phyloP scores from a whole-genome alignment of 495 filamentous ascomycete genomes.

The Xylaria flabelliformis region DNA sequence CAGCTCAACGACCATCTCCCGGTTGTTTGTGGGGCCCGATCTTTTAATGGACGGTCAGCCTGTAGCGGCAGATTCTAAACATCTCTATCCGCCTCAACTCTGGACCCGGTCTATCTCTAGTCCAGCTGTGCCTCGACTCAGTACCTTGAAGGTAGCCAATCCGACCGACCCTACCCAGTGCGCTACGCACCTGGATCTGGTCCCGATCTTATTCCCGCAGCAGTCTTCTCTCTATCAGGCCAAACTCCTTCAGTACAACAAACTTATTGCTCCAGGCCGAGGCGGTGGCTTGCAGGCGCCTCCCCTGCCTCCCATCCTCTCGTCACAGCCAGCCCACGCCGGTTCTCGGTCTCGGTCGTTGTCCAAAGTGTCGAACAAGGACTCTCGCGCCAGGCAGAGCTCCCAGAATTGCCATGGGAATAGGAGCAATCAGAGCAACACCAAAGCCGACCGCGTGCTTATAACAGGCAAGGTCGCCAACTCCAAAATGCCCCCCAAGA shows the following conservation, averaged over 20 bases:
- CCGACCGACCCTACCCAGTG: slow-evolving; percentile 39
- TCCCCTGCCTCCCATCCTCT: slow-evolving; percentile 53
- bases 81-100: slow-evolving; percentile 53
- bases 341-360: slow-evolving; percentile 57
- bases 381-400: slow-evolving; percentile 49
- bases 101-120: slow-evolving; percentile 48
- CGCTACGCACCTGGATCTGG: slow-evolving; percentile 50
- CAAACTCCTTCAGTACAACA: slow-evolving; percentile 62
- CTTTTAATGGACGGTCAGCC: slow-evolving; percentile 59
- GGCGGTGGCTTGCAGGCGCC: slow-evolving; percentile 55
- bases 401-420: slow-evolving; percentile 65
- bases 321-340: slow-evolving; percentile 54
- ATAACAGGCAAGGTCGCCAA: slow-evolving; percentile 58
- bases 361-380: slow-evolving; percentile 59
- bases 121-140: slow-evolving; percentile 38
- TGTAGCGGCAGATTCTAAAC: slow-evolving; percentile 57
- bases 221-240: slow-evolving; percentile 58
- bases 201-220: slow-evolving; percentile 57
- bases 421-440: slow-evolving; percentile 55
- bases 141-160: slow-evolving; percentile 30
- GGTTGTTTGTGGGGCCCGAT: slow-evolving; percentile 42
- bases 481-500: slow-evolving; percentile 58
- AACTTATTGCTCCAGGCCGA: slow-evolving; percentile 57
- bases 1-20: slow-evolving; percentile 32
- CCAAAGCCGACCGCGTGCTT: slow-evolving; percentile 62